These are phyloP conservation scores for Recurvomyces mirabilis DNA, from an alignment of 495 filamentous ascomycete genomes.

Conservation along the genomic window DNA sequence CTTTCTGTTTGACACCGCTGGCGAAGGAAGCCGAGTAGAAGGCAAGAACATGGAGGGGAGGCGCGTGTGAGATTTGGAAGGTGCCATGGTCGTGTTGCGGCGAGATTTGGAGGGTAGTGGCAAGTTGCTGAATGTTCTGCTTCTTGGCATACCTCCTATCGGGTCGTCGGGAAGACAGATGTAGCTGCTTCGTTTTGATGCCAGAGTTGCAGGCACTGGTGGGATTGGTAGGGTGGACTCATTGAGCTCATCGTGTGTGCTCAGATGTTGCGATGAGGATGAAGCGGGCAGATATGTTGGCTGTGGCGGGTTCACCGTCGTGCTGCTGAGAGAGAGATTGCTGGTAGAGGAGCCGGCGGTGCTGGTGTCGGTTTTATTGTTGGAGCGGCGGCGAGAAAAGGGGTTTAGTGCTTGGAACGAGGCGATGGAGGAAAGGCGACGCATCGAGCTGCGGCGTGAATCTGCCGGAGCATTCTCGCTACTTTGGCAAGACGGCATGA, in stretches of 20 bases:
- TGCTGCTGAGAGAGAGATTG: conserved; percentile 17
- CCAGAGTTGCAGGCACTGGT: background rate
- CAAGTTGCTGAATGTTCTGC: conserved; percentile 23
- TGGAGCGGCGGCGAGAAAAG: conserved; percentile 20
- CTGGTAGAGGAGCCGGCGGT: conserved; percentile 15
- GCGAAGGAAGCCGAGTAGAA: conserved; percentile 17
- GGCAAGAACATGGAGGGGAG: conserved; percentile 10
- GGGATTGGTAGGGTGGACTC: conserved; percentile 10
- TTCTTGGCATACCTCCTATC: conserved; percentile 19
- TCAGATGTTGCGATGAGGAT: background rate
- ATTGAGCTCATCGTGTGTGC: conserved; percentile 1
- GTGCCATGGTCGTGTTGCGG: conserved; percentile 2
- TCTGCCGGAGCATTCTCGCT: no score
- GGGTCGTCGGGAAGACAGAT: conserved; percentile 19
- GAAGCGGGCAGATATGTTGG: background rate
- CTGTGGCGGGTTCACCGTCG: background rate
- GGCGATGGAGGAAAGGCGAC: conserved; percentile 19
- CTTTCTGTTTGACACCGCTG: conserved; percentile 13
- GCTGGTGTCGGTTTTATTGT: conserved; percentile 10
- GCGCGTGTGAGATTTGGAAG: conserved; percentile 11
- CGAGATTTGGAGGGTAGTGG: conserved; percentile 16
- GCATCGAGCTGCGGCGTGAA: conserved; percentile 12
- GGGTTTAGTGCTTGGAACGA: conserved; percentile 20
- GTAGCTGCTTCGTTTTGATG: conserved; percentile 14
- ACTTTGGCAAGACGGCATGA: no score